Base-by-base conservation (phyloP, 1,284 basidiomycete species). In the Pseudozyma flocculosa region DNA sequence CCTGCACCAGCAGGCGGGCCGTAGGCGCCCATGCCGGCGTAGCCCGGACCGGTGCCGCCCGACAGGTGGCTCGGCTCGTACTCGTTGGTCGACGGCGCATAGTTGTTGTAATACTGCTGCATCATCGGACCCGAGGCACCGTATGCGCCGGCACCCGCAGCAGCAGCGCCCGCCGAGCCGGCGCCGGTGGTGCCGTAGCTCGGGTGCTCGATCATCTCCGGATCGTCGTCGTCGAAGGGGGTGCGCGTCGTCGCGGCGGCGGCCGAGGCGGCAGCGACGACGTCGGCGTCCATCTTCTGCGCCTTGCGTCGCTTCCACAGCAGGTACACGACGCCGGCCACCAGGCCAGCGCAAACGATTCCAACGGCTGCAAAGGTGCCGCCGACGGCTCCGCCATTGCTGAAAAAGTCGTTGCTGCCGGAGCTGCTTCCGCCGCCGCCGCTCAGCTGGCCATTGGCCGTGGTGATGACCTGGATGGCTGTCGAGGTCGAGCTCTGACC, bases 211-310 rank as follows among this genome's bases (percentile, higher is more conserved):
- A 70, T 70, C 72, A 76, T 72, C 49, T 76, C 75, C 9, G 75
- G 74, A 46, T 78, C 75, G 40, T 78, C 75, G 40, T 76, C 75
- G 48, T 78, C 75, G 45, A 78, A 78, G 11, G 75, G 75, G 19
- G 74, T 76, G 21, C 75, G 53, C 38, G 59, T 73, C 22, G 71
- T 76, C 3, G 75, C 75, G 4, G 70, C 71, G 13, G 74, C 75
- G 22, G 75, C 75, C 2, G 72, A 72, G 23, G 75, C 74, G 18
- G 75, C 75, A 11, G 74, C 74, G 15, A 74, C 64, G 13, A 78
- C 74, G 42, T 78, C 75, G 34, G 72, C 73, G 46, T 78, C 75
- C 75, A 78, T 78, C 43, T 61, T 68, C 60, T 75, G 68, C 15
- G 68, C 62, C 50, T 71, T 70, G 23, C 68, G 58, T 9, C 74